Conservation (phyloP, 495 filamentous ascomycete species). For the Clavariopsis aquatica region DNA sequence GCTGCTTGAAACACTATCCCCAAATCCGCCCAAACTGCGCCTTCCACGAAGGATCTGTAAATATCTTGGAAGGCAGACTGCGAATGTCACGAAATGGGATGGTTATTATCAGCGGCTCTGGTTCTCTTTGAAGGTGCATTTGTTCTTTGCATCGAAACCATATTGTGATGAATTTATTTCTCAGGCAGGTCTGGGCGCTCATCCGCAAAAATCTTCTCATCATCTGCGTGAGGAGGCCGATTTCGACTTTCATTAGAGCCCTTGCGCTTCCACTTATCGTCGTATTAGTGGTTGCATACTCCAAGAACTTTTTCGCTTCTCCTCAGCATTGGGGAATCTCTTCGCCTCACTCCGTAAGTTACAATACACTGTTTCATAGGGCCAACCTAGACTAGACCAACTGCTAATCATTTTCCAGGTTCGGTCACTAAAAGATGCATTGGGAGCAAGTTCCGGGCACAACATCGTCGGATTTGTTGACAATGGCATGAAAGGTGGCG, state of each 20-base stretch:
- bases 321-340: slow-evolving; percentile 13
- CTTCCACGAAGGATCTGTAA: background rate
- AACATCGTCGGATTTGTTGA: slow-evolving; percentile 69
- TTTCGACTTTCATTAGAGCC: slow-evolving; percentile 33
- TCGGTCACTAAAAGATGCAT: slow-evolving; percentile 40
- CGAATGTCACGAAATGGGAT: background rate
- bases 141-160: background rate
- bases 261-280: slow-evolving; percentile 27
- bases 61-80: background rate
- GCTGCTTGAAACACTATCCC: too few relatives aligned
- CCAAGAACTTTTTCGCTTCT: slow-evolving; percentile 24
- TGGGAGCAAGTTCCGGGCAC: slow-evolving; percentile 44
- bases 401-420: slow-evolving; percentile 56
- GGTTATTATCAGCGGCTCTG: background rate
- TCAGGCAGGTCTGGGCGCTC: slow-evolving; percentile 34
- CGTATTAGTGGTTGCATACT: slow-evolving; percentile 18
- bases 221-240: slow-evolving; percentile 19
- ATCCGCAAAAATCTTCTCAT: slow-evolving; percentile 35
- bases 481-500: slow-evolving; percentile 63
- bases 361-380: slow-evolving; percentile 64
- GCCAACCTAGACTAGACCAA: too few relatives aligned
- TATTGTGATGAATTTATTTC: slow-evolving; percentile 22
- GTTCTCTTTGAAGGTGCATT: too few relatives aligned
- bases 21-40: background rate
- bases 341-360: slow-evolving; percentile 27